Base-by-base conservation (phyloP, 139 green algal genomes). In the Zygnema circumcarinatum region DNA sequence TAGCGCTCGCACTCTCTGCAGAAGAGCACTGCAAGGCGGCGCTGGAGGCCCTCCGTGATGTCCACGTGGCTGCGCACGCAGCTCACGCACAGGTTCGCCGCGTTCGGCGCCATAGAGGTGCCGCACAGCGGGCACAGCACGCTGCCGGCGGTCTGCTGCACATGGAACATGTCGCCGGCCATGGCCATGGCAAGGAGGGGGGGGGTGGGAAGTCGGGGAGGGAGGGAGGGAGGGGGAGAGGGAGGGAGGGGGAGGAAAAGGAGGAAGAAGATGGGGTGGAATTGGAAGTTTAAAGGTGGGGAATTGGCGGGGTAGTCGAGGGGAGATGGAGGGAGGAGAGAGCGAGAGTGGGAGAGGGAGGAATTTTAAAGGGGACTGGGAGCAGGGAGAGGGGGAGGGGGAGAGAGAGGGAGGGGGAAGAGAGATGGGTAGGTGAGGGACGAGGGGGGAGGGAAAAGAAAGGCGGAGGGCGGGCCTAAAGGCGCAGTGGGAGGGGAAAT, bases 21-120 rank as follows among this genome's bases (percentile, higher is more conserved):
- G 91, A 93, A 97, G 25, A 98, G 87, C 40, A 98, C 86, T 25
- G 93, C 97, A n/a, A 81, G 21, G 87, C 94, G 90, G 88, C 98
- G 98, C 81, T 98, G 94, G 52, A 99, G 95, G 47, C 94, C 94
- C 31, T 98, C 96, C 1, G 97, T 98, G 89, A 99, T 98, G 90
- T 99, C 97, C 16, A 99, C 95, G 92, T 99, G 96, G 0, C 75
- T 90, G 20, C 94, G 93, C 20, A 99, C 96, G 94, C 97, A 99
- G 84, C 96, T 98, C 16, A 98, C 95, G 91, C 97, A 99, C 97
- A 99, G 99, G 91, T 98, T 98, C 25, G 96, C 94, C 3, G 96
- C 95, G 90, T 99, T 99, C 38, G 96, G 92, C 0, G 85, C 79
- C 67, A 98, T 99, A 81, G 67, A 42, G 22, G 94, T 93, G 78